Percentiles rank a stretch among this genome's conserved stretches.
Evolutionary conservation across 2,329 filamentous ascomycete genomes (phyloP).

Genomic region (Tolypocladium pustulatum): DNA sequence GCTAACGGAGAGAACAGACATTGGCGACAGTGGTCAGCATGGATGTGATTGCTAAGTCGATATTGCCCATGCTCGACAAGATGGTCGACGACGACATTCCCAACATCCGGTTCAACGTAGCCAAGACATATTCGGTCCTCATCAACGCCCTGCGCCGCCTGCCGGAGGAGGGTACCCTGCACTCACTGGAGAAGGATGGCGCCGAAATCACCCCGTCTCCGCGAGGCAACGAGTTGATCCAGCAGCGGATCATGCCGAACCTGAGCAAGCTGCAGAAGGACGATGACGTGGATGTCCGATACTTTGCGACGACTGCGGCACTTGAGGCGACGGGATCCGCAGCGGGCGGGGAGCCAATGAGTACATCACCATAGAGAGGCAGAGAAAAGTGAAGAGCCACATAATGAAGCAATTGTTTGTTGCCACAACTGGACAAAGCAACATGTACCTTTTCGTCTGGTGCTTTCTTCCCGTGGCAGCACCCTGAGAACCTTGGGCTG

Average conservation of each 20-base stretch:
- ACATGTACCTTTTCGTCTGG: not conserved
- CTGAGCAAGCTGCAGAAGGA: constrained; percentile 94
- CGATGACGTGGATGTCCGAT: constrained; percentile 94
- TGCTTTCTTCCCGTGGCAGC: not conserved
- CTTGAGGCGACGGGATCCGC: constrained; percentile 40
- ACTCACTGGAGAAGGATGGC: constrained; percentile 73
- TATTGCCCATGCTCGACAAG: constrained; percentile 92
- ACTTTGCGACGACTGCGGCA: constrained; percentile 88
- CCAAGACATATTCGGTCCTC: constrained; percentile 88
- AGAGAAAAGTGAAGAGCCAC: constrained; percentile 15
- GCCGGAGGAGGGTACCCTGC: constrained; percentile 78
- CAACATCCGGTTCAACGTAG: constrained; percentile 99
- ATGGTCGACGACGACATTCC: constrained; percentile 91
- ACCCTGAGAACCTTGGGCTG: not conserved
- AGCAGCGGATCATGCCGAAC: constrained; percentile 77
- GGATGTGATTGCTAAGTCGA: constrained; percentile 84
- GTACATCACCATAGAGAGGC: constrained; percentile 49
- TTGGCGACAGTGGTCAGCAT: constrained; percentile 87
- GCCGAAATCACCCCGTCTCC: constrained; percentile 52
- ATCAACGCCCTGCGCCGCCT: constrained; percentile 87
- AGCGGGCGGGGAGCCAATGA: constrained; percentile 48
- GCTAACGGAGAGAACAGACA: constrained; percentile 46
- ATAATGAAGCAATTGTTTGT: constrained; percentile 37
- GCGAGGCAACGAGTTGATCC: constrained; percentile 68
- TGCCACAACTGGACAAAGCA: not conserved